Percentiles rank a stretch among this genome's conserved stretches.
phyloP scores from a whole-genome alignment of 148 eudicot species.

The Chenopodium formosanum region DNA sequence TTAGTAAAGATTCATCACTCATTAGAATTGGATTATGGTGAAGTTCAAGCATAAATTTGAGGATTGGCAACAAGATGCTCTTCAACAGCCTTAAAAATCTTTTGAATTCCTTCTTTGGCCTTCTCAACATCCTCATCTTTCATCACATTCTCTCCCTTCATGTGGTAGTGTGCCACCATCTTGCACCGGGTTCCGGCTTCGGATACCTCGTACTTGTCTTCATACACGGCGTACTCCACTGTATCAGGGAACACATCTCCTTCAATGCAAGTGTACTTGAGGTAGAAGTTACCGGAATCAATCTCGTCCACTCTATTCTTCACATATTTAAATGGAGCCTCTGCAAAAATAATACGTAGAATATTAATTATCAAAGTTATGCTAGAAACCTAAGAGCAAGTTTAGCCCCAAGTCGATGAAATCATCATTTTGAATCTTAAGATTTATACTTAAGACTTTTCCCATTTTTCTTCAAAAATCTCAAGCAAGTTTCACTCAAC shows the following conservation, averaged over 20 bases:
- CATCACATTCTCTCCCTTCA: constrained; percentile 12
- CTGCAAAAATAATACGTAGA: background rate
- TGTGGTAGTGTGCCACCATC: constrained; percentile 19
- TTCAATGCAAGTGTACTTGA: constrained; percentile 30
- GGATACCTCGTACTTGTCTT: constrained; percentile 4
- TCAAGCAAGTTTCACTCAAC: too few species aligned
- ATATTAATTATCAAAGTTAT: too few species aligned
- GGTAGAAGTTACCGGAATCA: constrained; percentile 14
- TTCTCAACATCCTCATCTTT: constrained; percentile 21
- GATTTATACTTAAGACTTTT: too few species aligned
- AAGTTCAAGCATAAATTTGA: constrained; percentile 19
- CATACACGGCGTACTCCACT: constrained; percentile 12
- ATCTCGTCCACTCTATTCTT: constrained; percentile 30
- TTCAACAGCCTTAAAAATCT: constrained; percentile 28
- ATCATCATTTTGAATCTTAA: too few species aligned
- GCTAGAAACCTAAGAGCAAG: too few species aligned
- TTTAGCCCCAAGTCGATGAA: too few species aligned
- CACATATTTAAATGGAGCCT: constrained; percentile 3
- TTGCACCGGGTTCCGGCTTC: constrained; percentile 16
- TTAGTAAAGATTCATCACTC: background rate
- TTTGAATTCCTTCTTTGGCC: constrained; percentile 20
- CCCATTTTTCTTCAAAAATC: too few species aligned
- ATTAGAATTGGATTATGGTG: background rate
- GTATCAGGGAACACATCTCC: constrained; percentile 25
- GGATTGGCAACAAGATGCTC: constrained; percentile 34